Conservation (phyloP, 2,329 filamentous ascomycete genomes). For the Claviceps arundinis region DNA sequence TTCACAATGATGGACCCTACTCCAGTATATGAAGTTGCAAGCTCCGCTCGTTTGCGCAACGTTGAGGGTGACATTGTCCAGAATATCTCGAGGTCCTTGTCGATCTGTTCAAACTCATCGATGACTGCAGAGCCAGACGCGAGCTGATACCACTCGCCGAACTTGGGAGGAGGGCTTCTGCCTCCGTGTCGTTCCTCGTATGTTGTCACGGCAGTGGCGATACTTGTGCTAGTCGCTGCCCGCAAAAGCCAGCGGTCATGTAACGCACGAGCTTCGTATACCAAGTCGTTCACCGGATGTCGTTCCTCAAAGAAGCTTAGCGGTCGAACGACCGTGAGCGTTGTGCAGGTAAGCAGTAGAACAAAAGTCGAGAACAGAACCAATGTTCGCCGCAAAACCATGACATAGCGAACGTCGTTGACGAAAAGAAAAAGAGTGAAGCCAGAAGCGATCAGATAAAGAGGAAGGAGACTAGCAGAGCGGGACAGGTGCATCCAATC, state of each 20-base stretch:
- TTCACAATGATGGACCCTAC: constrained; percentile 44
- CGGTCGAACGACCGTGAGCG: constrained; percentile 22
- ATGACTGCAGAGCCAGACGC: constrained; percentile 60
- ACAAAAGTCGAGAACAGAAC: constrained; percentile 25
- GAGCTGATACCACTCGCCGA: constrained; percentile 75
- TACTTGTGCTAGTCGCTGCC: constrained; percentile 32
- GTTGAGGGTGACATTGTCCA: constrained; percentile 57
- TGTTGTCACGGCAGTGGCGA: constrained; percentile 31
- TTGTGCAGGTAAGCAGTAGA: constrained; percentile 22
- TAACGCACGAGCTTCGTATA: constrained; percentile 34
- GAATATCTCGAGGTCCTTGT: constrained; percentile 61
- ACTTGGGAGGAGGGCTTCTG: constrained; percentile 63
- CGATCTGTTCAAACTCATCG: constrained; percentile 72
- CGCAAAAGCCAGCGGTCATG: constrained; percentile 36
- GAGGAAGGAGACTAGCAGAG: constrained; percentile 21
- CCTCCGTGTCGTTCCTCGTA: constrained; percentile 43
- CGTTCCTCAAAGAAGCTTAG: constrained; percentile 15
- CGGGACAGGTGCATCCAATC: constrained; percentile 32
- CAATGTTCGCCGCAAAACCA: constrained; percentile 28
- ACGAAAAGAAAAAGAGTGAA: constrained; percentile 30
- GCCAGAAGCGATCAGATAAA: constrained; percentile 27
- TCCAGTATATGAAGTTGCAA: constrained; percentile 26
- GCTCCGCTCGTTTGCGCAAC: constrained; percentile 46
- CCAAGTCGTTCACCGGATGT: constrained; percentile 36
- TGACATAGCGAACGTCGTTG: constrained; percentile 28